Percentiles rank a stretch among this genome's conserved stretches.
phyloP scores from a whole-genome alignment of 169 alveolate species.

The Eimeria brunetti region DNA sequence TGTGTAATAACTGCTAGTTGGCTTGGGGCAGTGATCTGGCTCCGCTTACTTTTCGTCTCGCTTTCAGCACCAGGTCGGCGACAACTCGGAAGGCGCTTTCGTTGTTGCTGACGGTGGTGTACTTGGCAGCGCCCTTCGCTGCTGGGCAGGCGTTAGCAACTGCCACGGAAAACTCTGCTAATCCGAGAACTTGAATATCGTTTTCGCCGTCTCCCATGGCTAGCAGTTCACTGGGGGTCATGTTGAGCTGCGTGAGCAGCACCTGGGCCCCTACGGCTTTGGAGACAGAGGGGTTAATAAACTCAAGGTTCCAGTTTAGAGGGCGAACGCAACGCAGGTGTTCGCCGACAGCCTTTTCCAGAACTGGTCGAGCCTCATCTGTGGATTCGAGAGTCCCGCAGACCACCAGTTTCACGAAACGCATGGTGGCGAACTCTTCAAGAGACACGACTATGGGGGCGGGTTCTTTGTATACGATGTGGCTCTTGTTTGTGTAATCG shows the following conservation, averaged over 20 bases:
- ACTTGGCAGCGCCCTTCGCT: slow-evolving; percentile 85
- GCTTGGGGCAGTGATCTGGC: slow-evolving; percentile 16
- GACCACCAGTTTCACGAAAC: slow-evolving; percentile 78
- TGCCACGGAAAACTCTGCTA: slow-evolving; percentile 85
- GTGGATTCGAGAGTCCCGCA: slow-evolving; percentile 82
- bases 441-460: slow-evolving; percentile 29
- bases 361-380: slow-evolving; percentile 74
- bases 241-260: slow-evolving; percentile 81
- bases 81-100: slow-evolving; percentile 61
- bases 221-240: slow-evolving; percentile 82
- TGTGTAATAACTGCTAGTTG: not conserved
- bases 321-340: slow-evolving; percentile 85
- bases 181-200: slow-evolving; percentile 86
- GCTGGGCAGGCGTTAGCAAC: slow-evolving; percentile 85
- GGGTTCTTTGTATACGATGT: slow-evolving; percentile 68
- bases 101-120: slow-evolving; percentile 51
- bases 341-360: slow-evolving; percentile 82
- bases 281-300: slow-evolving; percentile 83
- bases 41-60: not conserved
- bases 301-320: slow-evolving; percentile 83
- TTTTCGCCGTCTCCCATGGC: slow-evolving; percentile 91
- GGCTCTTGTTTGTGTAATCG: slow-evolving; percentile 71
- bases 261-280: slow-evolving; percentile 87
- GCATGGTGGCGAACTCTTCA: slow-evolving; percentile 23
- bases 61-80: slow-evolving; percentile 31